A percentile compares a stretch with the other conserved stretches of the same genome.
Conservation (phyloP, 257 asterid species). For the Petunia secreta region DNA sequence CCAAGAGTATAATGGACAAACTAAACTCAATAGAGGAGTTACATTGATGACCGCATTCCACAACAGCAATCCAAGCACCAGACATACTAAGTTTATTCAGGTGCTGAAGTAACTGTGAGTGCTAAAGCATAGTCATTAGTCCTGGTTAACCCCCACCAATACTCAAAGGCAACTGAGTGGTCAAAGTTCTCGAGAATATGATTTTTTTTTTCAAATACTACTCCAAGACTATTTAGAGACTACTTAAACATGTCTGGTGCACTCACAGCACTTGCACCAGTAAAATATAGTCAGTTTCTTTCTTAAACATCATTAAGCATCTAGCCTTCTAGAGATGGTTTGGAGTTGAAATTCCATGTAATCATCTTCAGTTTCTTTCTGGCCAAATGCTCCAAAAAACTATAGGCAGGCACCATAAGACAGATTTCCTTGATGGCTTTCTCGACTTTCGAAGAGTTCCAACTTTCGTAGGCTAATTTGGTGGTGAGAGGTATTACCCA, state of each 20-base stretch:
- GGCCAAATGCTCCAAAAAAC: no score
- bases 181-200: neutral
- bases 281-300: no score
- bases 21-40: neutral
- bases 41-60: slow-evolving; percentile 5
- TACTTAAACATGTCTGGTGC: neutral
- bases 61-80: neutral
- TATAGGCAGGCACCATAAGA: no score
- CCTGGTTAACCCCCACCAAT: slow-evolving; percentile 17
- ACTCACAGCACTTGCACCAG: no score
- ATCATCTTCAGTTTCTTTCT: no score
- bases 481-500: no score
- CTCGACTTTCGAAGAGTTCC: no score
- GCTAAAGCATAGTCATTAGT: slow-evolving; percentile 7
- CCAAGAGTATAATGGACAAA: neutral
- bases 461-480: no score
- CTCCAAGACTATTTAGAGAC: neutral
- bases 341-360: no score
- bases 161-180: neutral
- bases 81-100: neutral
- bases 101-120: neutral
- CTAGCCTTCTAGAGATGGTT: no score
- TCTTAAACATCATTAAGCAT: no score
- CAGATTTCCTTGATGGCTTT: no score
- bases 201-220: neutral